phyloP scores from a whole-genome alignment of 192 early-diverging fungal genomes.

The Entomortierella parvispora region DNA sequence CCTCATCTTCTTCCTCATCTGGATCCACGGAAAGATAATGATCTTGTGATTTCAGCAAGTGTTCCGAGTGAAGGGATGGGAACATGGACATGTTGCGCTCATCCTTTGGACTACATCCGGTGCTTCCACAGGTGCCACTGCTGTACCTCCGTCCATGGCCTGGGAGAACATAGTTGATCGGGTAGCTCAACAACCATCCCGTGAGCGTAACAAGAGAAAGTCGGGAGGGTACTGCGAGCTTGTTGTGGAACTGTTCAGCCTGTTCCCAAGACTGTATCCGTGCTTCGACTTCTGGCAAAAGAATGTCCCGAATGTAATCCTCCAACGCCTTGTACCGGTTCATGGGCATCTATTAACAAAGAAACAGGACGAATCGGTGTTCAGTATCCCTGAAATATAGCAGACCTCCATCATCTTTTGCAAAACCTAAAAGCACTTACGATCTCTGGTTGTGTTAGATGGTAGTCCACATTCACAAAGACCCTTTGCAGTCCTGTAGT shows the following conservation, averaged over 20 bases:
- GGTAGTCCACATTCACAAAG: conserved; percentile 37
- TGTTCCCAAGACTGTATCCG: conserved; percentile 20
- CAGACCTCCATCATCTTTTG: neutral
- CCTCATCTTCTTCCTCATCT: conserved; percentile 32
- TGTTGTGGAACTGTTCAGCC: neutral
- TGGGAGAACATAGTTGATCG: conserved; percentile 29
- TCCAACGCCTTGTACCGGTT: conserved; percentile 18
- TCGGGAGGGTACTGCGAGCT: neutral
- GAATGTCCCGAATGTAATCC: conserved; percentile 11
- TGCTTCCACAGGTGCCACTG: conserved; percentile 3
- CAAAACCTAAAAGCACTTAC: neutral
- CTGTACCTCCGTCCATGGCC: conserved; percentile 19
- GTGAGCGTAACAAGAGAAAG: conserved; percentile 24
- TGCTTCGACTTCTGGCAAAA: conserved; percentile 17
- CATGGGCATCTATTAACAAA: conserved; percentile 21
- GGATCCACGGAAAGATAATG: neutral
- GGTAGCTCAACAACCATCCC: conserved; percentile 31
- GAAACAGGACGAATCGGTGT: neutral
- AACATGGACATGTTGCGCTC: neutral
- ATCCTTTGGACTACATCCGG: too few species aligned
- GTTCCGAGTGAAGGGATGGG: too few species aligned
- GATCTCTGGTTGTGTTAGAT: conserved; percentile 23
- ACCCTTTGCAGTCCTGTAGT: conserved; percentile 9
- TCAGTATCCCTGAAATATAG: neutral
- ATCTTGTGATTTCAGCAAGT: too few species aligned